Conservation (phyloP, 2,329 filamentous ascomycete species). For the Thelonectria olida region DNA sequence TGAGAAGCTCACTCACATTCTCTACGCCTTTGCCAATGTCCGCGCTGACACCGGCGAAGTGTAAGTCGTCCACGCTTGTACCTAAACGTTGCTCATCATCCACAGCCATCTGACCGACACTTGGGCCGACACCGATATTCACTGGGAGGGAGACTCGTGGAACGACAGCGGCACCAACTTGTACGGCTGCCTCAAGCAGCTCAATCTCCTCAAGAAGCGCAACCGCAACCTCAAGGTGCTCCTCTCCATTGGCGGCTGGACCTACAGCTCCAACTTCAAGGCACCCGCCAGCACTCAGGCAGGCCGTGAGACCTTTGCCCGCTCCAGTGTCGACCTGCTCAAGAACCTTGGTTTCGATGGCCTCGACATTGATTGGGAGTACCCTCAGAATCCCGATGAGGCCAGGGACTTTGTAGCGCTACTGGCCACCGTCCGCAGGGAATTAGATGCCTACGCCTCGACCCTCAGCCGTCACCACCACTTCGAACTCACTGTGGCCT, state of each 20-base stretch:
- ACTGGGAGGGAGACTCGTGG: constrained; percentile 74
- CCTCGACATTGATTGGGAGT: constrained; percentile 76
- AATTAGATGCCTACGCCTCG: constrained; percentile 66
- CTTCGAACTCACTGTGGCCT: constrained; percentile 73
- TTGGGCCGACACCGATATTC: constrained; percentile 78
- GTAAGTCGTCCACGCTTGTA: constrained; percentile 46
- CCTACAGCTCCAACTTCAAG: constrained; percentile 87
- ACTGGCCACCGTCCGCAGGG: constrained; percentile 63
- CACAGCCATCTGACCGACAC: constrained; percentile 63
- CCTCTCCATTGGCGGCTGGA: constrained; percentile 92
- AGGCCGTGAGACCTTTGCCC: constrained; percentile 78
- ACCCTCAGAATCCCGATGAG: constrained; percentile 64
- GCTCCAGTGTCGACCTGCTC: constrained; percentile 77
- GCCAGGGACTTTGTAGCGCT: constrained; percentile 68
- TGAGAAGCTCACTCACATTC: constrained; percentile 84
- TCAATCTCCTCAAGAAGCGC: constrained; percentile 82
- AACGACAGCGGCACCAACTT: constrained; percentile 80
- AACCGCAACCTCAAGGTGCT: constrained; percentile 88
- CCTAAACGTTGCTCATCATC: constrained; percentile 9
- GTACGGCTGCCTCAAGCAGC: constrained; percentile 89
- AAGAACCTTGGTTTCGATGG: constrained; percentile 83
- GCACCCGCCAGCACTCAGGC: constrained; percentile 74
- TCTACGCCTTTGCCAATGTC: constrained; percentile 93
- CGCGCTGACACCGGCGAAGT: constrained; percentile 83
- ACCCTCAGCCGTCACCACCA: constrained; percentile 56